Evolutionary conservation across 2,329 filamentous ascomycete species (phyloP), one percentile per base, ranked within the genome.

Genomic region (Sporothrix humicola): DNA sequence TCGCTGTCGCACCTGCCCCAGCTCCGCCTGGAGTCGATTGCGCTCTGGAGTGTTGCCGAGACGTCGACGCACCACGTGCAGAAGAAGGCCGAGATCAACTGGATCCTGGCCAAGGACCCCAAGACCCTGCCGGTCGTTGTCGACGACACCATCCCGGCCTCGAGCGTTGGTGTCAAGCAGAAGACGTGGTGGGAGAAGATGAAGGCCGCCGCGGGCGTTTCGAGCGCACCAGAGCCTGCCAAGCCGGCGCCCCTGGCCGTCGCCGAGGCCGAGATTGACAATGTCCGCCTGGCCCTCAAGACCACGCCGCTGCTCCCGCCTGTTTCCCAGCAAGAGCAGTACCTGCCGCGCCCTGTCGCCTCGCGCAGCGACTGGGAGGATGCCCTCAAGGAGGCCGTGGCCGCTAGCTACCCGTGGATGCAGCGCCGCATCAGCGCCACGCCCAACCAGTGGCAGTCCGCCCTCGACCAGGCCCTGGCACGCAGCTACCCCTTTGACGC

Each of bases 391-490:
- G 79, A 80, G 54, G 80, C 81, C 5, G 73, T 82, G n/a, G 71
- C 52, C 15, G 78, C 78, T 52, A 81, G 81, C 75, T 79, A 79
- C 58, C 76, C 54, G 56, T 74, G 68, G 13, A 73, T 42, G 73
- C 74, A 65, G 71, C 77, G 31, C 74, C 78, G 74, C 59, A 74
- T 69, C 73, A 72, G 48, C 70, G 79, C 75, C 69, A 77, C 79
- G 17, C 76, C 78, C 23, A 78, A 76, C 50, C 78, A 81, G 26
- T 83, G 82, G 82, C 78, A 79, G 9, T 77, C 78, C 20, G 85
- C 85, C 3, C 80, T 86, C 1, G 75, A 79, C 3, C 75, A 81
- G 69, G 82, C 83, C 20, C 75, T 83, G 31, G 74, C 77, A 4
- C 78, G 79, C 54, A 82, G 82, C 52, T 77, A 56, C 75, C 73